A percentile compares a stretch with the other conserved stretches of the same genome.
phyloP scores from a whole-genome alignment of 2,329 filamentous ascomycete species.

The Ploettnerulaceae sp. region DNA sequence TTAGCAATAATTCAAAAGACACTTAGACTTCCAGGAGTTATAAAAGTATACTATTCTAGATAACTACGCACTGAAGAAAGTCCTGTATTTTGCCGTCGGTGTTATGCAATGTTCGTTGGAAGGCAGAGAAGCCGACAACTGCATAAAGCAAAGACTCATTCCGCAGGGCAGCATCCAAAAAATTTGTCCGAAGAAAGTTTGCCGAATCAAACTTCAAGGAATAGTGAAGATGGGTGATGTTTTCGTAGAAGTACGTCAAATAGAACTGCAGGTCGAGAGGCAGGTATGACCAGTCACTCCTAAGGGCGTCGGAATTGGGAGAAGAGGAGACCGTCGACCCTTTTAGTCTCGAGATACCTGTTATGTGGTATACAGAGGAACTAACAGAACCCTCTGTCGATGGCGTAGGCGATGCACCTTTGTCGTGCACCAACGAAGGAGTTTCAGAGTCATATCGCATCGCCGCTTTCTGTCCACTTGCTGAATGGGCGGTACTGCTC shows the following conservation, averaged over 20 bases:
- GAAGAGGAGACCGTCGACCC: slow-evolving; percentile 30
- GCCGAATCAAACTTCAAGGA: slow-evolving; percentile 66
- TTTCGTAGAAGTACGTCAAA: slow-evolving; percentile 70
- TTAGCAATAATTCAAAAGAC: not conserved
- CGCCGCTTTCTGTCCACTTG: slow-evolving; percentile 35
- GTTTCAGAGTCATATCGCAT: slow-evolving; percentile 49
- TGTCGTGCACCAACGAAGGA: slow-evolving; percentile 46
- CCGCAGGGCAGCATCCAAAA: slow-evolving; percentile 67
- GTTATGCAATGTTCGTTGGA: slow-evolving; percentile 70
- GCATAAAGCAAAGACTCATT: slow-evolving; percentile 83
- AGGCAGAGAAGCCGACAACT: slow-evolving; percentile 81
- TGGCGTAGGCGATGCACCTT: slow-evolving; percentile 49
- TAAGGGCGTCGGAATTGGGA: slow-evolving; percentile 13
- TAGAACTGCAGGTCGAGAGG: slow-evolving; percentile 71
- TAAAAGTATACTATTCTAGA: not conserved
- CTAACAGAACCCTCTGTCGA: slow-evolving; percentile 40
- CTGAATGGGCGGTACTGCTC: slow-evolving; percentile 38
- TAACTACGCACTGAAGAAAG: slow-evolving; percentile 64
- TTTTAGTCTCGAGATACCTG: slow-evolving; percentile 8
- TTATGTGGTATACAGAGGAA: slow-evolving; percentile 23
- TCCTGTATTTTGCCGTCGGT: slow-evolving; percentile 69
- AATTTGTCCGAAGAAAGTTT: slow-evolving; percentile 66
- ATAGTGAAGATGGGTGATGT: slow-evolving; percentile 80
- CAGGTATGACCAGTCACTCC: slow-evolving; percentile 52
- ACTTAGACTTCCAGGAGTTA: not conserved